A percentile compares a stretch with the other conserved stretches of the same genome.
Evolutionary conservation across 2,329 filamentous ascomycete genomes (phyloP).

Genomic region (Aspergillus ochraceus): DNA sequence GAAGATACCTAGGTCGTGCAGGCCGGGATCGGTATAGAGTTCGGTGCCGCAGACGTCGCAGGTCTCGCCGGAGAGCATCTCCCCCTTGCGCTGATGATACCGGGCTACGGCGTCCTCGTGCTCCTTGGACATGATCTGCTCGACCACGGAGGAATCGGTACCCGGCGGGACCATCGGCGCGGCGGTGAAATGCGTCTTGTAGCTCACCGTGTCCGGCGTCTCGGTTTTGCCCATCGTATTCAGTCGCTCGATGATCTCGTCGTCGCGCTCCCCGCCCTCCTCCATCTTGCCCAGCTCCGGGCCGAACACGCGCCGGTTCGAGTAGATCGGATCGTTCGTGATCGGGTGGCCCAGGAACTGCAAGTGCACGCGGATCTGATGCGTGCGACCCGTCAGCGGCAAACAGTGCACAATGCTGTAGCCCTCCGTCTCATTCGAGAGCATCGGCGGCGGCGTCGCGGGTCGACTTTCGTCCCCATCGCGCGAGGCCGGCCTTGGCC

Average conservation of each 20-base stretch:
- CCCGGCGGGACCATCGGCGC: conserved; percentile 38
- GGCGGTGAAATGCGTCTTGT: conserved; percentile 59
- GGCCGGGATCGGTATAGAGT: conserved; percentile 87
- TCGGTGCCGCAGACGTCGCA: conserved; percentile 83
- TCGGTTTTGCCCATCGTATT: conserved; percentile 81
- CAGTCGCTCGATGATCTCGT: conserved; percentile 83
- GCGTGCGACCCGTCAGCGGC: conserved; percentile 88
- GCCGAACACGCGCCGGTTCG: conserved; percentile 90
- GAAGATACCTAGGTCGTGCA: conserved; percentile 89
- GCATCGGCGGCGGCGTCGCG: conserved; percentile 34
- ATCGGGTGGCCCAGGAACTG: conserved; percentile 95
- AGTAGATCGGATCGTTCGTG: conserved; percentile 96
- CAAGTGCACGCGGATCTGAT: conserved; percentile 91
- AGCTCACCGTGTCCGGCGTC: conserved; percentile 83
- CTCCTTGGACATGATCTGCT: conserved; percentile 43
- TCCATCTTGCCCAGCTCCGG: conserved; percentile 70
- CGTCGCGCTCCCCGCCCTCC: conserved; percentile 70
- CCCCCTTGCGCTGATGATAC: conserved; percentile 87
- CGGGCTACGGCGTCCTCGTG: conserved; percentile 83
- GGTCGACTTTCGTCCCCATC: conserved; percentile 24
- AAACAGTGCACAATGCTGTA: conserved; percentile 95
- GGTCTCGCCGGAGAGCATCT: conserved; percentile 83
- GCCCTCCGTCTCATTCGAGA: conserved; percentile 58
- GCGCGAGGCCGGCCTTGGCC: neutral
- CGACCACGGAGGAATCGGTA: conserved; percentile 38